Evolutionary conservation across 768 basidiomycete genomes (phyloP).

Genomic region (Coprinellus micaceus): DNA sequence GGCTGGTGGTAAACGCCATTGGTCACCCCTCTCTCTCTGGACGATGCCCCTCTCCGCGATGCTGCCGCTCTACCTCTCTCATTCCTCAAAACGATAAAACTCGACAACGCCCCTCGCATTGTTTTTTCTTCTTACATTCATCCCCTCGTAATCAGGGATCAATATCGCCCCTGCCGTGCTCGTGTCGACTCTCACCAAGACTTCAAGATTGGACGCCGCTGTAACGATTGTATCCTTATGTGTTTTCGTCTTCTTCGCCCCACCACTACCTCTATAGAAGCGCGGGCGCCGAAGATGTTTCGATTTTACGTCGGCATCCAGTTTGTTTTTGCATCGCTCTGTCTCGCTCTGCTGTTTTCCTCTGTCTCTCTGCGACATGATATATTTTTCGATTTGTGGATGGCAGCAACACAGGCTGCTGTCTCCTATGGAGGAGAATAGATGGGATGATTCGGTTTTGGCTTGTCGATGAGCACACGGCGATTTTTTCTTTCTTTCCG

Average conservation of each 20-base stretch:
- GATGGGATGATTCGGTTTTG: neutral
- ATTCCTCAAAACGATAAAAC: slow-evolving; percentile 21
- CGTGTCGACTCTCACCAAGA: neutral
- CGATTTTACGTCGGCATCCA: neutral
- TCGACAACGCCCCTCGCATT: slow-evolving; percentile 22
- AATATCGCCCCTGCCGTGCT: slow-evolving; percentile 2
- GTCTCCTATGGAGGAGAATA: neutral
- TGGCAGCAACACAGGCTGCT: neutral
- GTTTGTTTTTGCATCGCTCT: neutral
- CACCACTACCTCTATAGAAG: neutral
- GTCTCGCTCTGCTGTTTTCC: neutral
- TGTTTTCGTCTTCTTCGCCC: neutral
- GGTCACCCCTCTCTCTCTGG: slow-evolving; percentile 14
- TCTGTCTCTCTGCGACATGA: neutral
- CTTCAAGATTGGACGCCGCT: slow-evolving; percentile 3
- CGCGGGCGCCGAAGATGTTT: neutral
- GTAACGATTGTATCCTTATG: neutral
- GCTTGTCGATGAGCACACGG: neutral
- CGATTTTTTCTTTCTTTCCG: neutral
- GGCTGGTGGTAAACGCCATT: slow-evolving; percentile 43
- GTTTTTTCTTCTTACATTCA: slow-evolving; percentile 6
- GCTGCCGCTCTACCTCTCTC: slow-evolving; percentile 10
- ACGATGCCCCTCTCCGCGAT: slow-evolving; percentile 12
- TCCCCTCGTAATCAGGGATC: neutral
- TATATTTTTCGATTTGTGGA: neutral